phyloP scores from a whole-genome alignment of 257 asterid species.

The Schizonepeta tenuifolia region DNA sequence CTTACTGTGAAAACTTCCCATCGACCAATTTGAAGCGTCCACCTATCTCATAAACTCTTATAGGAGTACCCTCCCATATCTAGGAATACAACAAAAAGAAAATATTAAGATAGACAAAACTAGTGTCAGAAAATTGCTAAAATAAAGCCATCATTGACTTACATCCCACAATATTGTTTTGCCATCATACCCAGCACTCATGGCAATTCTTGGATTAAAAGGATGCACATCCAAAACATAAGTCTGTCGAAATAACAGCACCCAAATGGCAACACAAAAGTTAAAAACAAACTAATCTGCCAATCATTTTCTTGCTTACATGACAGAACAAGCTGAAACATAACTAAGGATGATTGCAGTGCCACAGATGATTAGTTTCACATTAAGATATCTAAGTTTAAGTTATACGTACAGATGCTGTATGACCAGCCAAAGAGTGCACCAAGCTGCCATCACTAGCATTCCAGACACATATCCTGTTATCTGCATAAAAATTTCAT shows the following conservation, averaged over 20 bases:
- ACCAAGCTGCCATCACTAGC: constrained; percentile 97
- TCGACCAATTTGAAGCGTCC: constrained; percentile 95
- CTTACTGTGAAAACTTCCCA: constrained; percentile 98
- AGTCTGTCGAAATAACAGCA: constrained; percentile 54
- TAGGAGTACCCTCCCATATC: constrained; percentile 98
- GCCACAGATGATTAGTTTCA: neutral
- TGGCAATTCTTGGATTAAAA: constrained; percentile 95
- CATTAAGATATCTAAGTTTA: constrained; percentile 19
- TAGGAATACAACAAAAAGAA: constrained; percentile 40
- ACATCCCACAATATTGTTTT: constrained; percentile 98
- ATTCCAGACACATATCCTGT: constrained; percentile 97
- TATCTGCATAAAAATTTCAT: constrained; percentile 63
- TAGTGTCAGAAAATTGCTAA: constrained; percentile 20
- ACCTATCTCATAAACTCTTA: constrained; percentile 75
- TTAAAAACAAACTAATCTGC: constrained; percentile 13
- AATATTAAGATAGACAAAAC: constrained; percentile 28
- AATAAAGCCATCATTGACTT: constrained; percentile 47
- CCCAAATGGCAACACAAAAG: constrained; percentile 25
- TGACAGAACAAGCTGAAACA: constrained; percentile 3
- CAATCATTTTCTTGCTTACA: constrained; percentile 9
- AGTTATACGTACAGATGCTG: constrained; percentile 72
- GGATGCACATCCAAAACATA: constrained; percentile 99
- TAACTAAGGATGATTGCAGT: neutral
- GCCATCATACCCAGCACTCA: constrained; percentile 99
- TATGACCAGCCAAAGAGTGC: constrained; percentile 90